These are phyloP conservation scores for Apiotrichum brassicae DNA, from an alignment of 1,284 basidiomycete genomes.

Conservation along the genomic window DNA sequence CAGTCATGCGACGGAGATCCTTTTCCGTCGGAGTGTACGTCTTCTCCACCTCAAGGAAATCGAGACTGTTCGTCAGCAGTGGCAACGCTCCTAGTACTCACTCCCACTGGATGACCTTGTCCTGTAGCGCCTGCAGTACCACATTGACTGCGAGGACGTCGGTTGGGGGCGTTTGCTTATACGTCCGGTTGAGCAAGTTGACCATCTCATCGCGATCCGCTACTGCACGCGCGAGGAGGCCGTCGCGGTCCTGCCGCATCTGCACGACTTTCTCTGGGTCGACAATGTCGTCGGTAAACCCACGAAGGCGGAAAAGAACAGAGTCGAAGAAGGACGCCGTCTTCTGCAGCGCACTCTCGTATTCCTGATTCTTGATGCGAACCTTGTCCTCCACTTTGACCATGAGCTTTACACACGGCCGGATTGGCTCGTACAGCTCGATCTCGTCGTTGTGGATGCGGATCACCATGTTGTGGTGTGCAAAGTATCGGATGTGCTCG, in stretches of 20 bases:
- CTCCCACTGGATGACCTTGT: conserved; percentile 93
- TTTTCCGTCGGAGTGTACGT: conserved; percentile 47
- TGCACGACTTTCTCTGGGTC: conserved; percentile 40
- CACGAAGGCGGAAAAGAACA: conserved; percentile 47
- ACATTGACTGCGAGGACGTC: conserved; percentile 85
- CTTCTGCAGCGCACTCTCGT: conserved; percentile 65
- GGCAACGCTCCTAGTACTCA: conserved; percentile 33
- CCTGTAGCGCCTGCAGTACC: conserved; percentile 79
- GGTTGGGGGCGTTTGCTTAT: conserved; percentile 68
- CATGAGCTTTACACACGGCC: conserved; percentile 80
- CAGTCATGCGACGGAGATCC: conserved; percentile 45
- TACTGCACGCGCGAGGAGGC: conserved; percentile 64
- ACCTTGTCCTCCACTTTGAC: conserved; percentile 79
- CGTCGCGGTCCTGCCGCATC: conserved; percentile 35
- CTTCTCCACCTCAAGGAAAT: conserved; percentile 55
- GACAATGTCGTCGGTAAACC: conserved; percentile 42
- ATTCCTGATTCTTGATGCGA: conserved; percentile 83
- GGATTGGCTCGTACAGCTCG: conserved; percentile 74
- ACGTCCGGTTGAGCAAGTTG: conserved; percentile 68
- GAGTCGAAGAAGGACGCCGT: conserved; percentile 59
- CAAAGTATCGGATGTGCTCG: conserved; percentile 90
- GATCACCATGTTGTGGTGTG: conserved; percentile 60
- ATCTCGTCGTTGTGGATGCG: conserved; percentile 85
- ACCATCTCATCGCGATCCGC: conserved; percentile 69
- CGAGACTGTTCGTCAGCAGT: conserved; percentile 24